Conservation (phyloP, 208 protist species). For the Angomonas desouzai region DNA sequence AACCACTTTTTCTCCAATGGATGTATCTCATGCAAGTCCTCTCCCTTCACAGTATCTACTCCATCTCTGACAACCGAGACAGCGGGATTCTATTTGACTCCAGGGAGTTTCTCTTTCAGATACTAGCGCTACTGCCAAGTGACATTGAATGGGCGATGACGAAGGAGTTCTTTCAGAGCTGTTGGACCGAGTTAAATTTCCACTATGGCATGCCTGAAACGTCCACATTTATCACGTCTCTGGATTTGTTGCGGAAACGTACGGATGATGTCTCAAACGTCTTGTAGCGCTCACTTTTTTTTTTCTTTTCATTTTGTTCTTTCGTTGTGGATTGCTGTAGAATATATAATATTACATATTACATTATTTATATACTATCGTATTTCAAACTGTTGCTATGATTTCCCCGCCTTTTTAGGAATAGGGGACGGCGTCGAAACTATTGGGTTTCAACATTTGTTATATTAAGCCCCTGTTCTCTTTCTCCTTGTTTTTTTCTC, state of each 20-base stretch:
- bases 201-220: constrained; percentile 33
- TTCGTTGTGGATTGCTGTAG: too few species aligned
- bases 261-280: too few species aligned
- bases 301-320: constrained; percentile 11
- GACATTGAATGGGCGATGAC: constrained; percentile 48
- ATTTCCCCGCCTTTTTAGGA: too few species aligned
- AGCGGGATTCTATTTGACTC: background rate
- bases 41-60: constrained; percentile 24
- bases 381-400: too few species aligned
- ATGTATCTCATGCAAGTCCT: constrained; percentile 38
- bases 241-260: constrained; percentile 10
- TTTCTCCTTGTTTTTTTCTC: constrained; percentile 4
- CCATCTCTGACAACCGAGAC: too few species aligned
- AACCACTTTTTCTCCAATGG: constrained; percentile 29
- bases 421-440: too few species aligned
- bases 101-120: constrained; percentile 16
- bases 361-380: too few species aligned
- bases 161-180: constrained; percentile 46
- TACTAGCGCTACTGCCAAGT: constrained; percentile 48
- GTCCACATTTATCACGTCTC: constrained; percentile 9
- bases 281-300: constrained; percentile 5
- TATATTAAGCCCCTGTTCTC: background rate
- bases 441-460: background rate
- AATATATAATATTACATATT: background rate
- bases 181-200: constrained; percentile 62